Base-by-base conservation (phyloP, 495 filamentous ascomycete genomes). In the Mytilinidion resinicola region DNA sequence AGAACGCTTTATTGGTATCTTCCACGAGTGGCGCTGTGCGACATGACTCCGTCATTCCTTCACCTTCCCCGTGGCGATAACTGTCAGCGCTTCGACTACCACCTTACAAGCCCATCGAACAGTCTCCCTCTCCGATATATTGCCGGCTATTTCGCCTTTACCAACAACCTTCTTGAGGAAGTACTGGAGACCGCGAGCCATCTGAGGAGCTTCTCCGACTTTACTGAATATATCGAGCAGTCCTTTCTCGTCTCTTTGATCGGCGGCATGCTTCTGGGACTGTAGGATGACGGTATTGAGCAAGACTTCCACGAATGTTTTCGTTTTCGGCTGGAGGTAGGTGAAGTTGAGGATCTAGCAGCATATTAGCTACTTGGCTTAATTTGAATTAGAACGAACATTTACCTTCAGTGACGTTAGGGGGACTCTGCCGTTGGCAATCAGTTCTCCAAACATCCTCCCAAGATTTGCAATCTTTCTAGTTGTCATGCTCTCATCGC, bases 381-480 rank as follows among this genome's bases (percentile, higher is more conserved):
- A 20, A 14, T 11, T 51, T 33, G 17, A 3, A 30, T 35, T 58
- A 30, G 8, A 20, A 38, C 9, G 4, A n/a, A 17, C 5, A 37
- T 1, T 12, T 63, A 73, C 71, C 67, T 86, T 96, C 42, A 96
- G 69, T 34, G 87, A 76, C 0, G 75, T 73, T 12, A 98, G 69
- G 4, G 75, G 76, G 19, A 96, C 69, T 1, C 73, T 78, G 3
- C 82, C 82, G 37, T 84, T 84, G 0, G 80, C 81, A 49, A 96
- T 80, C 4, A 98, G 74, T 19, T 75, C 76, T 8, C 86, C 91
- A 69, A 83, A 96, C 78, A 96, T 78, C 72, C 87, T 90, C 15
- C 89, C 90, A n/a, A 91, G 75, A 65, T 96, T 96, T 58, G 93
- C 88, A n/a, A 95, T 75, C 34, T 80, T 77, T 63, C 87, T 83